Evolutionary conservation across 345 rosid species (phyloP).

Genomic region (Eucalyptus curtisii): DNA sequence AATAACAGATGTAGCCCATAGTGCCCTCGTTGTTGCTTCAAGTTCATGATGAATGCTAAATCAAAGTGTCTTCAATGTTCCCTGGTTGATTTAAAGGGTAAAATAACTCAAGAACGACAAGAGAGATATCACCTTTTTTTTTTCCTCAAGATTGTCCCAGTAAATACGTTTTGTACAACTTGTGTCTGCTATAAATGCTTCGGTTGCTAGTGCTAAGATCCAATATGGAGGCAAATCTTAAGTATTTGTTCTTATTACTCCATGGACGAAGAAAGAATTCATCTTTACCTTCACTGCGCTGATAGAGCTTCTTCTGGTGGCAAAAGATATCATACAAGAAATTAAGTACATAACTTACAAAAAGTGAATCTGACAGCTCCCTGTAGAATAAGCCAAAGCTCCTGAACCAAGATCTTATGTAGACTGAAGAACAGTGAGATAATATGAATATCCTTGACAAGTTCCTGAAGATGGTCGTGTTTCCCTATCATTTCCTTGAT

Average conservation of each 20-base stretch:
- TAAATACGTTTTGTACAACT: not conserved
- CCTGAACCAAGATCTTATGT: slow-evolving; percentile 1
- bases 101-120: not conserved
- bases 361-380: not conserved
- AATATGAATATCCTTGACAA: slow-evolving; percentile 61
- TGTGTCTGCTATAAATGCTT: not conserved
- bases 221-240: not conserved
- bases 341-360: not conserved
- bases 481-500: slow-evolving; percentile 13
- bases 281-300: not conserved
- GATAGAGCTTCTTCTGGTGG: not conserved
- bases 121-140: not conserved
- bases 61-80: not conserved
- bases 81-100: not conserved
- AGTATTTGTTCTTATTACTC: not conserved
- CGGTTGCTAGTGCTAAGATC: not conserved
- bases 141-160: not conserved
- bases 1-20: not conserved
- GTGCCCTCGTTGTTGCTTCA: not conserved
- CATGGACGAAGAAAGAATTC: not conserved
- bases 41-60: not conserved
- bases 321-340: not conserved
- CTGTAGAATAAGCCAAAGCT: not conserved
- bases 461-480: slow-evolving; percentile 34
- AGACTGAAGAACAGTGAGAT: slow-evolving; percentile 58